Conservation (phyloP, 768 basidiomycete genomes). For the Sistotremastrum niveocremeum region DNA sequence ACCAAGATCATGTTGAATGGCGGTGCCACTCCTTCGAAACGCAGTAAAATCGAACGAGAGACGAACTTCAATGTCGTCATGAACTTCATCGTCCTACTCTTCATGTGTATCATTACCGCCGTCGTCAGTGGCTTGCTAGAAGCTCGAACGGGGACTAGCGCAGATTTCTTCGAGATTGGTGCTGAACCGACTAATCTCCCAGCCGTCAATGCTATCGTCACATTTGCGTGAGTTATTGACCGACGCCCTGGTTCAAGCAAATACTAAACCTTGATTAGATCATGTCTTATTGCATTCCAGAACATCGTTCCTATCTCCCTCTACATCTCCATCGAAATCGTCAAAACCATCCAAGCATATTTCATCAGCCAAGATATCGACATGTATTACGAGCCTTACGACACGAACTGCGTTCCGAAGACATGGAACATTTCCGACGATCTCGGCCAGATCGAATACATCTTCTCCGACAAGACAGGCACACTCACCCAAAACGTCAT, state of each 20-base stretch:
- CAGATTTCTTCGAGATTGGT: constrained; percentile 55
- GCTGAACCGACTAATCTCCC: constrained; percentile 46
- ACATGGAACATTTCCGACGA: constrained; percentile 99
- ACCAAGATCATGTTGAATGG: constrained; percentile 89
- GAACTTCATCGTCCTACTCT: constrained; percentile 69
- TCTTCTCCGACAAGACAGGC: constrained; percentile 89
- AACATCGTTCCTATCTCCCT: constrained; percentile 94
- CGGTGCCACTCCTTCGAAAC: constrained; percentile 90
- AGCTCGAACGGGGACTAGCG: constrained; percentile 44
- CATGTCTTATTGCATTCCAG: constrained; percentile 91
- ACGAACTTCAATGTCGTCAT: constrained; percentile 97
- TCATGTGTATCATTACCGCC: constrained; percentile 66
- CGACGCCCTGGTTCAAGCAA: background rate
- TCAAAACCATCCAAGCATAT: constrained; percentile 94
- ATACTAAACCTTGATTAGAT: constrained; percentile 30
- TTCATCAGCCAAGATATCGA: constrained; percentile 94
- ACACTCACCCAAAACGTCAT: constrained; percentile 97
- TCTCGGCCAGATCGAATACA: constrained; percentile 95
- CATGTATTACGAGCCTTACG: constrained; percentile 85
- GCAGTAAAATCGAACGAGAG: constrained; percentile 94
- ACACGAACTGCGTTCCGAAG: constrained; percentile 86
- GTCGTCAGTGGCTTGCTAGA: constrained; percentile 68
- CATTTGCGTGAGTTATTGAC: constrained; percentile 62
- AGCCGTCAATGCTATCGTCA: constrained; percentile 68
- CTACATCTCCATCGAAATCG: constrained; percentile 95